Conservation (phyloP, 345 rosid genomes). For the Corymbia maculata region DNA sequence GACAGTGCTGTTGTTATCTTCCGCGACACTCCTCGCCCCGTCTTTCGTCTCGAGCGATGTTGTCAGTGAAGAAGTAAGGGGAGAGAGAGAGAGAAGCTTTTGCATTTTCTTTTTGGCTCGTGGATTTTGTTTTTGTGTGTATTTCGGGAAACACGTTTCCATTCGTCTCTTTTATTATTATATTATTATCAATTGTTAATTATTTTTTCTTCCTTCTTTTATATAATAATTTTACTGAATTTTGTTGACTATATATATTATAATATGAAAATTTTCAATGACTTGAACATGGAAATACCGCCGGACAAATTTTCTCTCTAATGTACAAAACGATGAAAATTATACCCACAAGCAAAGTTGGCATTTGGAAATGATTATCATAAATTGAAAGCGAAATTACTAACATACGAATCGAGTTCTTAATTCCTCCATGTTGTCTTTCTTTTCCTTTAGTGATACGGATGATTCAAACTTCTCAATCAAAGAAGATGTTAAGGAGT, state of each 20-base stretch:
- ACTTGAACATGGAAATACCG: too few relatives aligned
- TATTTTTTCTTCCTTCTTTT: neutral
- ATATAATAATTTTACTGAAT: neutral
- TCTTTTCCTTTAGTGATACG: too few relatives aligned
- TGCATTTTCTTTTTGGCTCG: neutral
- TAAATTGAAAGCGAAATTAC: neutral
- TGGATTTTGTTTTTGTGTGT: neutral
- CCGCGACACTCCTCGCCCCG: neutral
- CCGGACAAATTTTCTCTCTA: too few relatives aligned
- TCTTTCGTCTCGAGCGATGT: neutral
- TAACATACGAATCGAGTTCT: neutral
- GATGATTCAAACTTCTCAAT: neutral
- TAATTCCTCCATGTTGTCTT: neutral
- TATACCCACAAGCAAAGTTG: neutral
- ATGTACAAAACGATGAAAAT: too few relatives aligned
- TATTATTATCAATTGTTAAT: too few relatives aligned
- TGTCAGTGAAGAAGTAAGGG: neutral
- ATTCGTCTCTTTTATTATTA: neutral
- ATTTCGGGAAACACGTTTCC: neutral
- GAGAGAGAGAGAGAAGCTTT: neutral
- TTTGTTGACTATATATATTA: neutral
- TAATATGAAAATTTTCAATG: neutral
- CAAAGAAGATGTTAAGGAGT: neutral
- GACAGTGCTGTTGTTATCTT: neutral
- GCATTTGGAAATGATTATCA: accelerated